Base-by-base conservation (phyloP, 305 asterid species). In the Solanum hybrid region DNA sequence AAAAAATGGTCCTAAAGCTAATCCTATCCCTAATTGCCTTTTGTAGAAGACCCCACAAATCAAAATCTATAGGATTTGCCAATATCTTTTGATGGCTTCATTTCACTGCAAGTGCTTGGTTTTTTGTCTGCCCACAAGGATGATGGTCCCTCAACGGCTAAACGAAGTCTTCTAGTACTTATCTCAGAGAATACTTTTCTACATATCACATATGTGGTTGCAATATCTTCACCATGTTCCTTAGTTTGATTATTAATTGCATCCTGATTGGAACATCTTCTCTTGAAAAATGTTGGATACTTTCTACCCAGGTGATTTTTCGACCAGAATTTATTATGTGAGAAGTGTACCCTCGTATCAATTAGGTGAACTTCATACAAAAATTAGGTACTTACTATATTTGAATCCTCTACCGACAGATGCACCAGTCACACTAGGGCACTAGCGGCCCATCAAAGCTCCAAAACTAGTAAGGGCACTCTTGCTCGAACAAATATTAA, bases 11-110 rank as follows among this genome's bases (percentile, higher is more conserved):
- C 36, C 71, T 16, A 82, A 29, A 29, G 72, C 87, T 82, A 82
- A 82, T 82, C 69, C 24, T 79, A 13, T 32, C 5, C 86, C 36
- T 22, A 80, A 26, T 40, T 80, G 69, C 38, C 72, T 82, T 42
- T 42, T 82, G 87, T 84, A 84, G 31, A 31, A 75, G 87, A 84
- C 87, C 87, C 87, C 87, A 84, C 87, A 51, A 51, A 84, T 84
- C 42, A 84, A 51, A 84, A 84, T 51, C 42, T 84, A 5, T 51
- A 84, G 75, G 75, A 84, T 84, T 84, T 84, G 87, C 42, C 42
- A 29, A 31, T 84, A 84, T 84, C 75, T 84, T 84, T 84, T 84
- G 87, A 84, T 84, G 87, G 87, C 42, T 84, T 84, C 87, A 51
- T 38, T 29, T 84, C 87, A 17, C 40, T 84, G 87, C 75, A 84